Base-by-base conservation (phyloP, 495 filamentous ascomycete species). In the Astrothelium macrocarpum region DNA sequence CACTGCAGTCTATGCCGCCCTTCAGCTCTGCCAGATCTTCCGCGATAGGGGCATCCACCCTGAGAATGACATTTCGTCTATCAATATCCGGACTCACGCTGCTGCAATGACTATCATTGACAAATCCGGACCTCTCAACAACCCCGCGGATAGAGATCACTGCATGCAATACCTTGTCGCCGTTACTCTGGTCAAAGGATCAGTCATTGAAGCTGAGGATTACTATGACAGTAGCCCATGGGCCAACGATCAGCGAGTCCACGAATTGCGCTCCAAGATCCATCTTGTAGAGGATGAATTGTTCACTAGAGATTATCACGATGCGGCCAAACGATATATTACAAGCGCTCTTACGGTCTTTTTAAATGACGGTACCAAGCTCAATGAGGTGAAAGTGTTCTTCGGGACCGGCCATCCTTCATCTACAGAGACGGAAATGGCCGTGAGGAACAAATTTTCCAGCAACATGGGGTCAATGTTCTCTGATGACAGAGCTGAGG, bases 121-220 rank as follows among this genome's bases (percentile, higher is more conserved):
- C 83, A 98, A 98, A 83, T 94, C 95, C 82, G 97, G 96, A 81
- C 87, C 91, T 64, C 92, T 98, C 88, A 90, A 97, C 81, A 98
- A 98, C 82, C 97, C 96, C 72, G 94, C 94, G 66, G 94, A 98
- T 77, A 91, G 94, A 66, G 94, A 98, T 77, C 94, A 97, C 81
- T 98, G 94, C 79, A 92, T 98, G 67, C 94, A 84, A 77, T 98
- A 98, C 82, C 97, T 98, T 94, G 89, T 90, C 74, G 81, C 94
- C 59, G 45, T 49, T 49, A 90, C 90, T 65, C 96, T 97, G 87
- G 85, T 97, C 65, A 87, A 87, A 60, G 97, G 89, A 74, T 89
- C 93, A 73, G 91, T 94, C 61, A 85, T 98, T 53, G 88, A 90
- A 59, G 91, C 94, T 26, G 85, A 78, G 43, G 94, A 98, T 78